phyloP scores from a whole-genome alignment of 148 eudicot genomes.

The Nyssa sinensis region DNA sequence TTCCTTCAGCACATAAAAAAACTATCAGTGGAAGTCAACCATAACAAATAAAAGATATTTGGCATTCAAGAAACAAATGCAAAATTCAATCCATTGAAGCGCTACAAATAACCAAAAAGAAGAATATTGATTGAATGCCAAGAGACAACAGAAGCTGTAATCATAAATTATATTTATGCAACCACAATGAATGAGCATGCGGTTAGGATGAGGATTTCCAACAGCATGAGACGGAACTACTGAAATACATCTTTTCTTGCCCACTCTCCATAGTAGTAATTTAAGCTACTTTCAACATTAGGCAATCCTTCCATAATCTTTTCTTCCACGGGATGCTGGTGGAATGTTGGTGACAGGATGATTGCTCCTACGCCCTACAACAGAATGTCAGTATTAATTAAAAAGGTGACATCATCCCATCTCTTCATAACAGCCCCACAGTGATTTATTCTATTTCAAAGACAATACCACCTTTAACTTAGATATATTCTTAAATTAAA shows the following conservation, averaged over 20 bases:
- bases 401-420: neutral
- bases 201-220: constrained; percentile 3
- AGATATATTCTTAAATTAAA: neutral
- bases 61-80: neutral
- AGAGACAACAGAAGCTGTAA: constrained; percentile 13
- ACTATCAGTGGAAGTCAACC: too few species aligned
- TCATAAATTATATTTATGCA: constrained; percentile 18
- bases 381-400: neutral
- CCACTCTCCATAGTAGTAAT: constrained; percentile 14
- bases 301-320: constrained; percentile 68
- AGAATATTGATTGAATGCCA: neutral
- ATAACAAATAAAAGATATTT: too few species aligned
- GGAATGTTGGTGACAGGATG: constrained; percentile 53
- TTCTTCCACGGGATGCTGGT: constrained; percentile 71
- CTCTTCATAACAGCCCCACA: neutral
- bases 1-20: too few species aligned
- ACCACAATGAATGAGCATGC: constrained; percentile 28
- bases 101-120: constrained; percentile 8
- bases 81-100: neutral
- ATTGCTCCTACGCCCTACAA: constrained; percentile 74
- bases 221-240: constrained; percentile 12
- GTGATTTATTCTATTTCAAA: neutral
- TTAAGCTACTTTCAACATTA: constrained; percentile 24
- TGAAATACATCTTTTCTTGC: constrained; percentile 20
- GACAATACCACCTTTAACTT: constrained; percentile 1